Evolutionary conservation across 345 rosid genomes (phyloP).

Genomic region (Lepidium aucheri): DNA sequence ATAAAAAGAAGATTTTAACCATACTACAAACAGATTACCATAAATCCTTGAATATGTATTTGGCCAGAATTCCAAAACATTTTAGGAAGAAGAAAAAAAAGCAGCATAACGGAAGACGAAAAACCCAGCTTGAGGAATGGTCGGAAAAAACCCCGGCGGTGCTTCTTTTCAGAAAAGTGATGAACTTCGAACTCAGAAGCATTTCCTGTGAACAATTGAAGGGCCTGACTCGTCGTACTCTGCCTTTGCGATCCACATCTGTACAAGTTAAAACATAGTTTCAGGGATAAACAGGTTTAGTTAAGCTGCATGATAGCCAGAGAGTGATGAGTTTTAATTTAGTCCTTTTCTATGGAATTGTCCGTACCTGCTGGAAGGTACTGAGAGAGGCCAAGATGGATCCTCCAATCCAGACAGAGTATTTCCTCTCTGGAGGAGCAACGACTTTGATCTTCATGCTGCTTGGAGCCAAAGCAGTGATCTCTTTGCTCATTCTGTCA

Average conservation of each 20-base stretch:
- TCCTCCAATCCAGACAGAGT: constrained; percentile 94
- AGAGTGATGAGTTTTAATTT: background rate
- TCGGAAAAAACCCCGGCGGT: background rate
- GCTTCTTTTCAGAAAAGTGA: constrained; percentile 15
- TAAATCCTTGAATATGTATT: constrained; percentile 8
- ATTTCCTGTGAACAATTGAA: constrained; percentile 87
- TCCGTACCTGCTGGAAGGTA: constrained; percentile 85
- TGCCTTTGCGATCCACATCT: constrained; percentile 97
- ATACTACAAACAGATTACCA: constrained; percentile 10
- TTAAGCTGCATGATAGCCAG: background rate
- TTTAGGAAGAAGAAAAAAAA: constrained; percentile 2
- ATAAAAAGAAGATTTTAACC: background rate
- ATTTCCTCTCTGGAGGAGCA: constrained; percentile 88
- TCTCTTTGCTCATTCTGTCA: constrained; percentile 94
- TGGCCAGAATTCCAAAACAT: background rate
- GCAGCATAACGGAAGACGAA: constrained; percentile 7
- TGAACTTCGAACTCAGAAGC: constrained; percentile 49
- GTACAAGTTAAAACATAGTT: constrained; percentile 12
- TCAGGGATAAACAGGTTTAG: background rate
- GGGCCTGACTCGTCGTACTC: constrained; percentile 95
- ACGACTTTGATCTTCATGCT: constrained; percentile 97
- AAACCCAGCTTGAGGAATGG: constrained; percentile 9
- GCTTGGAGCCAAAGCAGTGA: constrained; percentile 86
- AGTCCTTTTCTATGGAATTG: too few species aligned
- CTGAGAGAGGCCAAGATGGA: constrained; percentile 91